Percentiles rank a stretch among this genome's conserved stretches.
Evolutionary conservation across 148 eudicot genomes (phyloP).

Genomic region (Chenopodium suecicum): DNA sequence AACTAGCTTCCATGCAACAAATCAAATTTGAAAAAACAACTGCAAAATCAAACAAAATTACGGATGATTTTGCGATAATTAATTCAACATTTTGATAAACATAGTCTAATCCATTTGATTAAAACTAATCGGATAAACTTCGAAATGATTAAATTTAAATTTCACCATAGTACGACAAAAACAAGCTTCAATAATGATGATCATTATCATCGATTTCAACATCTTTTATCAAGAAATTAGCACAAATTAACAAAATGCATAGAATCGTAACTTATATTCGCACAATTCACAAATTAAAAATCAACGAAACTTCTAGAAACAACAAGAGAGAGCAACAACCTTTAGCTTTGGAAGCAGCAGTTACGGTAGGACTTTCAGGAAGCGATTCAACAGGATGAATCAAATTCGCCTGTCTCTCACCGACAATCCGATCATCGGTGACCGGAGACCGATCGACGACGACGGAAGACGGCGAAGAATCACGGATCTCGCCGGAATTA

Average conservation of each 20-base stretch:
- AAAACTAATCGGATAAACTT: neutral
- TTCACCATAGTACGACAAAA: too few species aligned
- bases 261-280: neutral
- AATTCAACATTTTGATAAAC: too few species aligned
- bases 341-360: conserved; percentile 27
- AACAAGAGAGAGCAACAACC: conserved; percentile 16
- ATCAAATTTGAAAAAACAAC: too few species aligned
- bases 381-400: conserved; percentile 39
- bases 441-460: conserved; percentile 10
- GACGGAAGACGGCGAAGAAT: neutral
- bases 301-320: neutral
- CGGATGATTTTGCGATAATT: too few species aligned
- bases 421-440: conserved; percentile 7
- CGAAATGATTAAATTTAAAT: neutral
- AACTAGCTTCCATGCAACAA: neutral
- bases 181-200: neutral
- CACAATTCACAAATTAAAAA: neutral
- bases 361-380: conserved; percentile 30
- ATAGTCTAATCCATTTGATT: neutral
- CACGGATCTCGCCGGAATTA: neutral
- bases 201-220: neutral
- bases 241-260: too few species aligned
- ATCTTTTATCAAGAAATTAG: too few species aligned
- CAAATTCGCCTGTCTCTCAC: conserved; percentile 20
- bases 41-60: too few species aligned